These are phyloP conservation scores for Clarireedia homoeocarpa DNA, from an alignment of 2,329 filamentous ascomycete genomes.

Conservation along the genomic window DNA sequence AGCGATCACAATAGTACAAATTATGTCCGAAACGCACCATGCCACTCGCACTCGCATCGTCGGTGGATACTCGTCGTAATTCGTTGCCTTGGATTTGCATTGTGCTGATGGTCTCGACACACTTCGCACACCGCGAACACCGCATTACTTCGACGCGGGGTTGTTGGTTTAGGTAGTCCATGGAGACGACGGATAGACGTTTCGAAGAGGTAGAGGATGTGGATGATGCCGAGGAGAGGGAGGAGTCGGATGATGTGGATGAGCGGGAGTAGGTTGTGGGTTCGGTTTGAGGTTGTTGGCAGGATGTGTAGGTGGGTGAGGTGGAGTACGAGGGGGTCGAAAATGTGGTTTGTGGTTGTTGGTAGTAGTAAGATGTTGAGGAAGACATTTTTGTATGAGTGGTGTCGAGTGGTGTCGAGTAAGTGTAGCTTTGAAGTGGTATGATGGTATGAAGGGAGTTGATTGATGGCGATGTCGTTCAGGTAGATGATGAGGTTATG, in stretches of 20 bases:
- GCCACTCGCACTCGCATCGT: constrained; percentile 48
- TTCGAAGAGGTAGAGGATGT: constrained; percentile 14
- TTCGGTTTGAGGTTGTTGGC: constrained; percentile 11
- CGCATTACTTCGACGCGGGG: constrained; percentile 47
- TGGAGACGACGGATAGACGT: constrained; percentile 11
- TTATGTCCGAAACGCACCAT: constrained; percentile 60
- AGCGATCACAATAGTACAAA: constrained; percentile 58
- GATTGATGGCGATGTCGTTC: not conserved
- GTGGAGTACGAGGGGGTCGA: constrained; percentile 1
- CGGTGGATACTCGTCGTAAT: constrained; percentile 33
- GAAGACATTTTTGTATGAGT: not conserved
- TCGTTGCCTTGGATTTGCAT: constrained; percentile 11
- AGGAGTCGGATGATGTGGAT: constrained; percentile 17
- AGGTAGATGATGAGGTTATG: not conserved
- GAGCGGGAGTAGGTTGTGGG: constrained; percentile 3
- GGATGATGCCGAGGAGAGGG: constrained; percentile 14
- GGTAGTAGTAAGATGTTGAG: constrained; percentile 4
- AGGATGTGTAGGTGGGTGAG: constrained; percentile 14
- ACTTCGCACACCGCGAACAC: constrained; percentile 53
- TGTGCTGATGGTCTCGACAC: constrained; percentile 48
- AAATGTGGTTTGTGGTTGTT: constrained; percentile 10
- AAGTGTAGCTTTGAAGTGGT: not conserved
- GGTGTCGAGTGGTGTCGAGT: not conserved
- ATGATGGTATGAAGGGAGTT: not conserved
- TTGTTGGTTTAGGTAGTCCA: constrained; percentile 11